phyloP scores from a whole-genome alignment of 2,329 filamentous ascomycete genomes.

The Ilyonectria robusta region DNA sequence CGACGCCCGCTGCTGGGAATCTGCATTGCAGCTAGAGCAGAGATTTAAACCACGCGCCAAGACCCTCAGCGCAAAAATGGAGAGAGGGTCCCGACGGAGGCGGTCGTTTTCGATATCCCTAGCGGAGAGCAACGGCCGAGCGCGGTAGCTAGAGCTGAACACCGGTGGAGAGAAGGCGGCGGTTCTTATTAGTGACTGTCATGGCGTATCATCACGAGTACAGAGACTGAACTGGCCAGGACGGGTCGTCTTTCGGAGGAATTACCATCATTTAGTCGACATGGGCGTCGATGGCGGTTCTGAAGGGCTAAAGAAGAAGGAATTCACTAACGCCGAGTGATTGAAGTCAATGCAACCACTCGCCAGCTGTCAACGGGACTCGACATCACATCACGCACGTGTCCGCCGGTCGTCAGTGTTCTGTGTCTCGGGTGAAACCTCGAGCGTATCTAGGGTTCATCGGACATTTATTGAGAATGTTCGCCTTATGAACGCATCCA shows the following conservation, averaged over 20 bases:
- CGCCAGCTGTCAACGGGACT: not conserved
- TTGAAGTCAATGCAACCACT: not conserved
- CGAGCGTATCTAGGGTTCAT: not conserved
- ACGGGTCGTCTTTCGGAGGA: not conserved
- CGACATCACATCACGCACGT: not conserved
- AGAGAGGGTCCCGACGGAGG: no score
- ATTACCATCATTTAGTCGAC: not conserved
- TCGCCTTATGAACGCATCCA: not conserved
- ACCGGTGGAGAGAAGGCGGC: not conserved
- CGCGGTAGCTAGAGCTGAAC: not conserved
- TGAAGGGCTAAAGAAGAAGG: not conserved
- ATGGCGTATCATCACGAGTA: not conserved
- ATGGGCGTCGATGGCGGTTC: not conserved
- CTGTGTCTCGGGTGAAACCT: not conserved
- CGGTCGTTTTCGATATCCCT: not conserved
- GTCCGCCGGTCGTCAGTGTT: not conserved
- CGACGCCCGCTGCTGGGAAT: no score
- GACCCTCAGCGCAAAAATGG: no score
- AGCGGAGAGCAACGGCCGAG: not conserved
- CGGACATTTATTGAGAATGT: not conserved
- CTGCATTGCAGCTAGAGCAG: no score
- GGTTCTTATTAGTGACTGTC: not conserved
- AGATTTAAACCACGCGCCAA: no score
- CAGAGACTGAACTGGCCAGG: not conserved
- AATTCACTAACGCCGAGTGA: not conserved